Evolutionary conservation across 768 basidiomycete species (phyloP), one percentile per base, ranked within the genome.

Genomic region (Mycena amicta): DNA sequence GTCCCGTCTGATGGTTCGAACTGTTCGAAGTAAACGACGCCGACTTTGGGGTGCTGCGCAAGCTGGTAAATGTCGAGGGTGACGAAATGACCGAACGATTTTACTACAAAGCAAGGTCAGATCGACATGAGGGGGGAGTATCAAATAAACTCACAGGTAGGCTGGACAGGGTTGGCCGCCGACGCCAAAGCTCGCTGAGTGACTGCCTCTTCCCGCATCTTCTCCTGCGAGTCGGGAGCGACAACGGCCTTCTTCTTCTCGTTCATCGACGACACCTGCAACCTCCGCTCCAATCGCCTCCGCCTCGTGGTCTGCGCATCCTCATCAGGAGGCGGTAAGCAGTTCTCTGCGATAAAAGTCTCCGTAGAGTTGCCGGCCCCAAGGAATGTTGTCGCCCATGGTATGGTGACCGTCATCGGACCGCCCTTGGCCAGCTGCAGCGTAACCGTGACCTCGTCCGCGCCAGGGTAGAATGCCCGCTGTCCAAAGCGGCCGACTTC

Each of bases 61-160:
- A 64, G 60, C 51, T 64, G 63, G 50, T 64, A 64, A 37, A 64
- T 58, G 31, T 64, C 63, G n/a, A 64, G 60, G 20, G 63, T 64
- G n/a, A 64, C 53, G 46, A 64, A 64, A 26, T 64, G 63, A 18
- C 59, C 63, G 50, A 64, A 57, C 1, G 60, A 61, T 12, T 27
- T 64, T 27, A 64, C 63, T 64, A 23, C 20, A 39, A n/a, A 1
- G 27, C 11, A 22, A 6, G 20, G 23, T 3, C 33, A 43, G 18
- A 43, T 39, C 16, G 11, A 23, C 4, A 2, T 8, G 15, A 18
- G 3, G 22, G 27, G 26, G 18, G 26, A 33, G 27, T n/a, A 16
- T 22, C 52, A 23, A 40, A 26, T 13, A 26, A 8, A 37, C 56
- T 28, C 29, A 62, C 61, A 20, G 18, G 53, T 62, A 8, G 61